Evolutionary conservation across 1,284 basidiomycete genomes (phyloP).

Genomic region (Trametes sp.): DNA sequence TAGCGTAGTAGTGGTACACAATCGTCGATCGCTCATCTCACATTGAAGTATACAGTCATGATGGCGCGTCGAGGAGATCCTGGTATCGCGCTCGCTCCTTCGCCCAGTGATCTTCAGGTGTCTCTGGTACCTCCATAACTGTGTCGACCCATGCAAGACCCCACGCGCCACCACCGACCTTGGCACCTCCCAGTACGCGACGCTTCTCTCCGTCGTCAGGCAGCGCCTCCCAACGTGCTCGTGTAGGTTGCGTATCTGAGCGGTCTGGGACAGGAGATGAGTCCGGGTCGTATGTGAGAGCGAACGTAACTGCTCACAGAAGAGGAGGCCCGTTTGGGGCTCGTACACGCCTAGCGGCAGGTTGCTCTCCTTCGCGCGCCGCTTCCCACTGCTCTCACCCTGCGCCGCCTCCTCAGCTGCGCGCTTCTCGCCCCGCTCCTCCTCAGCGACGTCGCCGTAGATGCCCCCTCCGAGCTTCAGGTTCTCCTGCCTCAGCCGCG

Average conservation of each 20-base stretch:
- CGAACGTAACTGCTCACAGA: constrained; percentile 59
- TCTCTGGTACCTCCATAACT: constrained; percentile 56
- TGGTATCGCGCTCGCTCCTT: constrained; percentile 27
- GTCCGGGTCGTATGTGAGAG: not conserved
- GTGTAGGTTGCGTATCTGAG: constrained; percentile 73
- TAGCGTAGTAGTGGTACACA: not conserved
- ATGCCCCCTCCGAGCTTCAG: constrained; percentile 56
- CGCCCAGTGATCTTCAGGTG: constrained; percentile 28
- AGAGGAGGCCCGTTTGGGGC: constrained; percentile 71
- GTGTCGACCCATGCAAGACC: constrained; percentile 81
- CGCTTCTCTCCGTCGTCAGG: constrained; percentile 52
- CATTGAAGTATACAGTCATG: not conserved
- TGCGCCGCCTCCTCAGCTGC: constrained; percentile 39
- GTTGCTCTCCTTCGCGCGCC: constrained; percentile 41
- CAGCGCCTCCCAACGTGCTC: constrained; percentile 64
- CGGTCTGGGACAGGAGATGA: constrained; percentile 57
- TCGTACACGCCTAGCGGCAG: constrained; percentile 73
- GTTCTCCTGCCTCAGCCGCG: constrained; percentile 65
- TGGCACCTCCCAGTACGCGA: constrained; percentile 70
- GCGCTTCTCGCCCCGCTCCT: constrained; percentile 32
- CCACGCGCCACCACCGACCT: constrained; percentile 80
- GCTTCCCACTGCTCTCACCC: constrained; percentile 31
- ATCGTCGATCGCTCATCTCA: not conserved
- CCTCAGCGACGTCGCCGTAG: constrained; percentile 34
- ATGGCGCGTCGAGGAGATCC: constrained; percentile 17